A percentile compares a stretch with the other conserved stretches of the same genome.
Conservation (phyloP, 177 flowering plant species). For the Vitis hybrid region DNA sequence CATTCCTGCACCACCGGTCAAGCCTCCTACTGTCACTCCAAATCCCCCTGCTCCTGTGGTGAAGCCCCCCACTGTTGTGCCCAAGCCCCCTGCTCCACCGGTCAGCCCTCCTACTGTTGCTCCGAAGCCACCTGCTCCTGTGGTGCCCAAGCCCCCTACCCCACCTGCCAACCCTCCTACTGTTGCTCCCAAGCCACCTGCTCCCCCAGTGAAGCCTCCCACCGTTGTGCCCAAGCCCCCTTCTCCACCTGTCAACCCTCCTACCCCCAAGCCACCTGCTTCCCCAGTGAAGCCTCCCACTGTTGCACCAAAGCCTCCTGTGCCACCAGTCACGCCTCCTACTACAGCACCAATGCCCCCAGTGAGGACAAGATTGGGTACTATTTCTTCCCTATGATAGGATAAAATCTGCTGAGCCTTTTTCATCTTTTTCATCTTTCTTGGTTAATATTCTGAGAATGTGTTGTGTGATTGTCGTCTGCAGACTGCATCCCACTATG, state of each 20-base stretch:
- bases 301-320: background rate
- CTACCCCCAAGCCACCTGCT: slow-evolving; percentile 2
- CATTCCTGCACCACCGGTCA: background rate
- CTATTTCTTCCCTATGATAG: background rate
- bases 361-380: slow-evolving; percentile 17
- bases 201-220: background rate
- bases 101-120: slow-evolving; percentile 5
- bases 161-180: slow-evolving; percentile 5
- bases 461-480: background rate
- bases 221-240: background rate
- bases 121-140: slow-evolving; percentile 4
- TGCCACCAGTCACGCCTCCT: slow-evolving; percentile 6
- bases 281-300: slow-evolving; percentile 7
- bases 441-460: background rate
- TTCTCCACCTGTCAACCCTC: slow-evolving; percentile 1
- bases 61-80: background rate
- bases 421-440: background rate
- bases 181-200: slow-evolving; percentile 3
- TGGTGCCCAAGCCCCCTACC: background rate
- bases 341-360: slow-evolving; percentile 8
- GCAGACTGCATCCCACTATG: slow-evolving; percentile 46
- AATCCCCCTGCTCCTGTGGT: background rate
- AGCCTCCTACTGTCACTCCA: no score
- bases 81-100: slow-evolving; percentile 6
- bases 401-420: no score